Evolutionary conservation across 352 stramenopile genomes (phyloP).

Genomic region (Globisporangium carolinianum): DNA sequence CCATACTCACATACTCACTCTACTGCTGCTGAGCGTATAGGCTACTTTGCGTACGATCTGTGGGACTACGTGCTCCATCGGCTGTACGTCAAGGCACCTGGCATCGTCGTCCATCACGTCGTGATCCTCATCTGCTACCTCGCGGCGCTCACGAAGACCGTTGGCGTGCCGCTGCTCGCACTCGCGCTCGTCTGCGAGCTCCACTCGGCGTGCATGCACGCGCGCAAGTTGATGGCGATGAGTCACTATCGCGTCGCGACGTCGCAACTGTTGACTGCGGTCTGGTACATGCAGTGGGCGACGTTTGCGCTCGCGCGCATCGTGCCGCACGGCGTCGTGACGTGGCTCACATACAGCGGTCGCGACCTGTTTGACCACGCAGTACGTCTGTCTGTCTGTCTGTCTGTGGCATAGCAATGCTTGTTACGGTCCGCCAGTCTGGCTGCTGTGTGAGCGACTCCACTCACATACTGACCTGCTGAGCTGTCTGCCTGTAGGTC

Average conservation of each 20-base stretch:
- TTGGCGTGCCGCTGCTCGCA: slow-evolving; percentile 64
- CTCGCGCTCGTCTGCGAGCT: slow-evolving; percentile 68
- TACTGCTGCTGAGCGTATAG: neutral
- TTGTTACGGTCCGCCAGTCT: neutral
- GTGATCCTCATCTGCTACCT: slow-evolving; percentile 80
- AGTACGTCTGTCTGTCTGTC: slow-evolving; percentile 24
- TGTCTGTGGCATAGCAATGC: neutral
- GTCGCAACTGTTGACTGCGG: slow-evolving; percentile 23
- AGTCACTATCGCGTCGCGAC: slow-evolving; percentile 28
- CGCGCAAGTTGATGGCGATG: slow-evolving; percentile 70
- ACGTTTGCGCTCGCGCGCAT: slow-evolving; percentile 39
- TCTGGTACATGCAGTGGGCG: slow-evolving; percentile 57
- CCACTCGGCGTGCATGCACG: slow-evolving; percentile 75
- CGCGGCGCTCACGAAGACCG: slow-evolving; percentile 62
- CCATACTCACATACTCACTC: neutral
- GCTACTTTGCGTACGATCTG: slow-evolving; percentile 81
- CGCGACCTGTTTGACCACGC: slow-evolving; percentile 31
- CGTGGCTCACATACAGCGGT: slow-evolving; percentile 38
- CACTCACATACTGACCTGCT: neutral
- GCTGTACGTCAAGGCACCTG: slow-evolving; percentile 62
- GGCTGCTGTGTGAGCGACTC: neutral
- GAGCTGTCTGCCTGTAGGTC: slow-evolving; percentile 11
- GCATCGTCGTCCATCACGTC: slow-evolving; percentile 67
- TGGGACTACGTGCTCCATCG: slow-evolving; percentile 71
- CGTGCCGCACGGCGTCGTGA: slow-evolving; percentile 35